These are phyloP conservation scores for Solanum medicagineum DNA, from an alignment of 257 asterid species.

Conservation along the genomic window DNA sequence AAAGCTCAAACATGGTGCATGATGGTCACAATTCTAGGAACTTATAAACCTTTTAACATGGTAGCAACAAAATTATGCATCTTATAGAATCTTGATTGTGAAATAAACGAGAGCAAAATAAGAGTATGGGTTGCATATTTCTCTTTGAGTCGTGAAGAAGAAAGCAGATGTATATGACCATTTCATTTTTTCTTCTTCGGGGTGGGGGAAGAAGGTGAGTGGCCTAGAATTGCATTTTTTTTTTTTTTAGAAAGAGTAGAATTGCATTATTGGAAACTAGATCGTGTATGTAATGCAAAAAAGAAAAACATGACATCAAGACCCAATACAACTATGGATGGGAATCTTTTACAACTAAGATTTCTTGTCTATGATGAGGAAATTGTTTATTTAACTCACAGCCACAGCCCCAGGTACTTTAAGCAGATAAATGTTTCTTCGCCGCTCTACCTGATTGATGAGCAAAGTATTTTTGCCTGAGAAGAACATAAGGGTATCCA, in stretches of 20 bases:
- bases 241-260: background rate
- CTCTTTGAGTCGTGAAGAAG: background rate
- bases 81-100: background rate
- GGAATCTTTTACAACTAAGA: background rate
- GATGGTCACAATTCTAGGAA: background rate
- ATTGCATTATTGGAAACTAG: background rate
- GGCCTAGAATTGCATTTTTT: background rate
- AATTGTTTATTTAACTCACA: background rate
- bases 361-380: background rate
- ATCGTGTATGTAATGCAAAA: background rate
- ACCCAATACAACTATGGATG: background rate
- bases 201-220: background rate
- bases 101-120: background rate
- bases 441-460: constrained; percentile 58
- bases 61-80: background rate
- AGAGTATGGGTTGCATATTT: background rate
- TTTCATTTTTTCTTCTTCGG: background rate
- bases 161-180: background rate
- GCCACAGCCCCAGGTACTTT: background rate
- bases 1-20: background rate
- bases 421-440: constrained; percentile 44
- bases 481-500: constrained; percentile 74
- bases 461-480: constrained; percentile 77
- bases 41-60: background rate
- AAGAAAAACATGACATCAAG: background rate